A percentile compares a stretch with the other conserved stretches of the same genome.
These are phyloP conservation scores for Quercus aquifolioides DNA, from an alignment of 306 rosid genomes.

Conservation along the genomic window DNA sequence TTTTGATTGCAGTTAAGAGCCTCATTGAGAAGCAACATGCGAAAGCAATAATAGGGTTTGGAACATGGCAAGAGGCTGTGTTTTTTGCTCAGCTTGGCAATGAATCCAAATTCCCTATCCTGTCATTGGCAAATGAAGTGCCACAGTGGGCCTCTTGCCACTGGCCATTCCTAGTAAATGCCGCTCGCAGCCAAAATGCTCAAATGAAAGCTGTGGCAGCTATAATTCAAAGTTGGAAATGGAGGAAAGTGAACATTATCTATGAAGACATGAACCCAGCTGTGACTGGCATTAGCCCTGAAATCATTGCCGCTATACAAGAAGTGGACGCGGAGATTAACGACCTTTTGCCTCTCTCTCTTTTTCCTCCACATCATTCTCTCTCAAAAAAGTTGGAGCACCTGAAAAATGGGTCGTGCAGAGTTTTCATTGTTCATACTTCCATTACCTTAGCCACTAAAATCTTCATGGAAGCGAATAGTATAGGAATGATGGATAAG, in stretches of 20 bases:
- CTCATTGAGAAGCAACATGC: not conserved
- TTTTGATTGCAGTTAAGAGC: conserved; percentile 4
- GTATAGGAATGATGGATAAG: not conserved
- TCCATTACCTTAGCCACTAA: not conserved
- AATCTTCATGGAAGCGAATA: not conserved
- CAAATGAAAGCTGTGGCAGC: conserved; percentile 25
- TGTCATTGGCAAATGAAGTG: conserved; percentile 8
- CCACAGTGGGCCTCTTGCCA: not conserved
- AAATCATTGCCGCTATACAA: conserved; percentile 1
- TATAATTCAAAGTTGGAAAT: conserved; percentile 13
- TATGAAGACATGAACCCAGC: conserved; percentile 13
- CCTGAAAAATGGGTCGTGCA: not conserved
- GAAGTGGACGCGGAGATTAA: not conserved
- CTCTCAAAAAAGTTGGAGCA: not conserved
- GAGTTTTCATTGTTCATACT: conserved; percentile 19
- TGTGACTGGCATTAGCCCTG: not conserved
- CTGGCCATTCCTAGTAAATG: conserved; percentile 13
- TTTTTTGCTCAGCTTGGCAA: conserved; percentile 7
- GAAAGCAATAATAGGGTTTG: conserved; percentile 8
- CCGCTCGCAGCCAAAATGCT: not conserved
- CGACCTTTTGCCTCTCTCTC: not conserved
- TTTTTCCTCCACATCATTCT: too few relatives aligned
- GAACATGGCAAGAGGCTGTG: not conserved
- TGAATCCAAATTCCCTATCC: not conserved
- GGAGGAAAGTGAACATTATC: conserved; percentile 21